Conservation (phyloP, 176 grass and related monocot species). For the Avena atlantica region DNA sequence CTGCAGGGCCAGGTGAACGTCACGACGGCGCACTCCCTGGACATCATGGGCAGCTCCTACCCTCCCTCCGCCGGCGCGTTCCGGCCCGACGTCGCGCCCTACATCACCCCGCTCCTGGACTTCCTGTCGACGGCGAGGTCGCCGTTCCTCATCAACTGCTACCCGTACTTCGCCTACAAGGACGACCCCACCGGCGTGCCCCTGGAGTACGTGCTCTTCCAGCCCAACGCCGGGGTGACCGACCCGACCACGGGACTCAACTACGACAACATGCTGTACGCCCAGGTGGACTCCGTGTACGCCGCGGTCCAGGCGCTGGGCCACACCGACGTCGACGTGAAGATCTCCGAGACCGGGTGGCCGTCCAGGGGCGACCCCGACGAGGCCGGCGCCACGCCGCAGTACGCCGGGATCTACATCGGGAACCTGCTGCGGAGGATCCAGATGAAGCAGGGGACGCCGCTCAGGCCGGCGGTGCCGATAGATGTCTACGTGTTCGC, state of each 20-base stretch:
- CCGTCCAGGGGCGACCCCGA: constrained; percentile 81
- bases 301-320: constrained; percentile 68
- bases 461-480: constrained; percentile 61
- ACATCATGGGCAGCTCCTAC: constrained; percentile 80
- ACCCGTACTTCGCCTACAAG: constrained; percentile 95
- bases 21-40: constrained; percentile 81
- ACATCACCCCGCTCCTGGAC: constrained; percentile 70
- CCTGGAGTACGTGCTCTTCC: constrained; percentile 83
- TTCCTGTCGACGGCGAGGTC: constrained; percentile 75
- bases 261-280: constrained; percentile 99
- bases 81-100: constrained; percentile 54
- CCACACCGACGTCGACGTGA: constrained; percentile 69
- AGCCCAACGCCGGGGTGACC: constrained; percentile 66
- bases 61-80: constrained; percentile 83
- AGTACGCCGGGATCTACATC: constrained; percentile 79
- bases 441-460: constrained; percentile 78
- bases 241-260: constrained; percentile 70
- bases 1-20: constrained; percentile 70
- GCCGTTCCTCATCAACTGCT: constrained; percentile 88
- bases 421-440: constrained; percentile 80
- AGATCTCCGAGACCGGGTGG: constrained; percentile 97
- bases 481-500: constrained; percentile 89
- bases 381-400: constrained; percentile 72
- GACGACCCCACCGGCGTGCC: constrained; percentile 58
- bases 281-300: constrained; percentile 85